Percentiles rank a stretch among this genome's conserved stretches.
These are phyloP conservation scores for Solanum habrochaites DNA, from an alignment of 257 asterid genomes.

Conservation along the genomic window DNA sequence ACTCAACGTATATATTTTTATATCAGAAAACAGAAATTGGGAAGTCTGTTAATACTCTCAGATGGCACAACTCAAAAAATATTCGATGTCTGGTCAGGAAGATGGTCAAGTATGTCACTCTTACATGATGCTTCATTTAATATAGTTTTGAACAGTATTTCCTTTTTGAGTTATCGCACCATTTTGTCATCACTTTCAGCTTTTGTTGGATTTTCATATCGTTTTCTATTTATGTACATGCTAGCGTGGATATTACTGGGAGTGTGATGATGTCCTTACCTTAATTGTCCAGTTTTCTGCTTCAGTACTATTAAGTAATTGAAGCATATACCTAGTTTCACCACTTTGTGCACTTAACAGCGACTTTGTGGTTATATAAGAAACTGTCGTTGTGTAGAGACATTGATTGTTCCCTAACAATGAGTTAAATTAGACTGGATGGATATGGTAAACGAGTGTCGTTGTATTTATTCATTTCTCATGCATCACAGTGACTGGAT, in stretches of 20 bases:
- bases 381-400: background rate
- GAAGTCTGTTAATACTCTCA: conserved; percentile 39
- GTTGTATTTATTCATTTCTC: background rate
- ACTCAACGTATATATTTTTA: conserved; percentile 3
- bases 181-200: too few species aligned
- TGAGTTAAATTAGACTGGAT: background rate
- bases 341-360: background rate
- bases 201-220: background rate
- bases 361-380: background rate
- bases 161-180: background rate
- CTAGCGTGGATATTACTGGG: background rate
- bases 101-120: conserved; percentile 43
- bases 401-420: background rate
- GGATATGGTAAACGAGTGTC: background rate
- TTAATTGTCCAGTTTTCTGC: background rate
- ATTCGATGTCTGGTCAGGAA: conserved; percentile 38
- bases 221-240: background rate
- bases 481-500: conserved; percentile 59
- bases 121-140: background rate
- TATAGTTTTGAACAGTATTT: background rate
- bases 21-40: conserved; percentile 59
- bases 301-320: background rate
- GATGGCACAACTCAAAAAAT: conserved; percentile 42
- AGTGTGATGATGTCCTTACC: background rate
- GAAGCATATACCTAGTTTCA: background rate